phyloP scores from a whole-genome alignment of 345 rosid genomes.

The Microthlaspi erraticum region DNA sequence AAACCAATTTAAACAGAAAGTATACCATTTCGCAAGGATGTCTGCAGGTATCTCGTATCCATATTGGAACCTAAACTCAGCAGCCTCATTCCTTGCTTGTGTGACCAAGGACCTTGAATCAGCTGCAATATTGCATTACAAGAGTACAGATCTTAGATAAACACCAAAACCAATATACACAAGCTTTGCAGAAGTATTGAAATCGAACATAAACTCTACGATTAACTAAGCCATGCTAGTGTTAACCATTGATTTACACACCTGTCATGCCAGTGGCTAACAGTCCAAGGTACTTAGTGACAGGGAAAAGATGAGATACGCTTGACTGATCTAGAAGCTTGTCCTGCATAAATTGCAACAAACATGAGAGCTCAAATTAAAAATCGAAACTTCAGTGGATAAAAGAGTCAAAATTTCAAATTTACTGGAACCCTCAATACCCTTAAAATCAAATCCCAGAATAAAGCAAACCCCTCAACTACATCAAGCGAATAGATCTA shows the following conservation, averaged over 20 bases:
- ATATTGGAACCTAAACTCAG: slow-evolving; percentile 92
- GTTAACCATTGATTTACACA: slow-evolving; percentile 33
- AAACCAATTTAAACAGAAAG: not conserved
- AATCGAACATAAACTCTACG: not conserved
- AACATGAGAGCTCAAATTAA: slow-evolving; percentile 4
- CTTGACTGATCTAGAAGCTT: slow-evolving; percentile 98
- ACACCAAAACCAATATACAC: not conserved
- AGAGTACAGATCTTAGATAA: not conserved
- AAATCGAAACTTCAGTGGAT: not conserved
- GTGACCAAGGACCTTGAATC: slow-evolving; percentile 98
- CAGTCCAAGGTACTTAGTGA: slow-evolving; percentile 89
- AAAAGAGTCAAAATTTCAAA: not conserved
- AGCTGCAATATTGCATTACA: slow-evolving; percentile 54
- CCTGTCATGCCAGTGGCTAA: slow-evolving; percentile 98
- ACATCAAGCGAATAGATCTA: slow-evolving; percentile 24
- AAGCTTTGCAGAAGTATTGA: not conserved
- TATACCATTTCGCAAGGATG: slow-evolving; percentile 72
- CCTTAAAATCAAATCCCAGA: slow-evolving; percentile 16
- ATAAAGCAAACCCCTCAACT: not conserved
- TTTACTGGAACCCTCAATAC: slow-evolving; percentile 2
- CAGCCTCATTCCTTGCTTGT: slow-evolving; percentile 99
- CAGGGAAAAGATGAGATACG: slow-evolving; percentile 88
- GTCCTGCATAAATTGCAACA: slow-evolving; percentile 59
- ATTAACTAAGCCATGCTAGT: not conserved
- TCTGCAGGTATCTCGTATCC: slow-evolving; percentile 99